Evolutionary conservation across 192 early-diverging fungal species (phyloP).

Genomic region (Gonapodya prolifera): DNA sequence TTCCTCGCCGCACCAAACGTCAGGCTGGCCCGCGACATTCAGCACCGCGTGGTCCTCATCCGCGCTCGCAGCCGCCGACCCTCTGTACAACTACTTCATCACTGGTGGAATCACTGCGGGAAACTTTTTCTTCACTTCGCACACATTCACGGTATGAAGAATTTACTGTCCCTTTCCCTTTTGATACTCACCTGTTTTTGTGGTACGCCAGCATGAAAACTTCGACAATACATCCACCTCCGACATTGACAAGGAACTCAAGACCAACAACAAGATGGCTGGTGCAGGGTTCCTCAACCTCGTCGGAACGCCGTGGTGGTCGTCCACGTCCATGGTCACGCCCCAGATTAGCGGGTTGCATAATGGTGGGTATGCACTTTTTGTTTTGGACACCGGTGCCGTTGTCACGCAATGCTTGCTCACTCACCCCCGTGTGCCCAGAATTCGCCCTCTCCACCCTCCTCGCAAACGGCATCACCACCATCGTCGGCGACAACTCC

Average conservation of each 20-base stretch:
- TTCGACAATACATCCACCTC: constrained; percentile 4
- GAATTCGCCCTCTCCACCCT: neutral
- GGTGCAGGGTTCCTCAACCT: constrained; percentile 1
- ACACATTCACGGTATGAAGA: constrained; percentile 3
- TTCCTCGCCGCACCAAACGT: neutral
- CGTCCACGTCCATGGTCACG: neutral
- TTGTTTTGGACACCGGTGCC: neutral
- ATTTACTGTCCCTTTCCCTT: neutral
- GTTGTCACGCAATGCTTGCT: neutral
- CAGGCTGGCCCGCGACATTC: neutral
- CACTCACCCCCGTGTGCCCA: no score
- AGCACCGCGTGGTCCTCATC: neutral
- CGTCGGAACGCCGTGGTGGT: constrained; percentile 6
- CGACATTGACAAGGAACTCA: constrained; percentile 9
- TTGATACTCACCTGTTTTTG: no score
- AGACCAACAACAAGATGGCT: neutral
- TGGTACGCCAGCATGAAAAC: constrained; percentile 8
- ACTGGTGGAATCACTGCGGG: neutral
- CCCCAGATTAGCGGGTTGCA: constrained; percentile 8
- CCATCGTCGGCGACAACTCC: neutral
- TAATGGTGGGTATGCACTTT: constrained; percentile 1
- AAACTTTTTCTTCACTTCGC: neutral
- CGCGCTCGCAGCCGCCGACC: neutral
- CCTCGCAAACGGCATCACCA: neutral
- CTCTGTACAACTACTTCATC: neutral